phyloP scores from a whole-genome alignment of 2,329 filamentous ascomycete genomes.

The Penicillium sp. region DNA sequence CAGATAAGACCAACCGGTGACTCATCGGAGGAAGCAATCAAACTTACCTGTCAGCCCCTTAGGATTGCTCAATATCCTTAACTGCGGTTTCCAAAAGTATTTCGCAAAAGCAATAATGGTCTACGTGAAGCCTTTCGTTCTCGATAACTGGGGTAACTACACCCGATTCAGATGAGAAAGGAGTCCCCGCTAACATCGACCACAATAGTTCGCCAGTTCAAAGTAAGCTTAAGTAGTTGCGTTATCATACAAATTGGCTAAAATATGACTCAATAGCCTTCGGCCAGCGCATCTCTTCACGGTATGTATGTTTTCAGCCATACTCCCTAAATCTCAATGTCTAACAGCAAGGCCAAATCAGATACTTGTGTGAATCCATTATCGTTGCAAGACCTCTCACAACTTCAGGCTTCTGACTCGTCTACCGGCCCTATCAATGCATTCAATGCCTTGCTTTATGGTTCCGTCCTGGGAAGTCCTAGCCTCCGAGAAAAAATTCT shows the following conservation, averaged over 20 bases:
- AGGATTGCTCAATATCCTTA: background rate
- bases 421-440: background rate
- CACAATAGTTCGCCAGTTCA: conserved; percentile 7
- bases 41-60: background rate
- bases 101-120: conserved; percentile 2
- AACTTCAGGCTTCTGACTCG: background rate
- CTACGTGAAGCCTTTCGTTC: conserved; percentile 8
- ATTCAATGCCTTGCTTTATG: conserved; percentile 1
- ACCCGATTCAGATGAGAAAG: background rate
- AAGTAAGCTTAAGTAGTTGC: background rate
- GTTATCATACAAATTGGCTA: background rate
- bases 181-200: background rate
- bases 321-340: background rate
- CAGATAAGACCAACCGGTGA: too few relatives aligned
- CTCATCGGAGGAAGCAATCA: background rate
- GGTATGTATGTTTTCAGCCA: background rate
- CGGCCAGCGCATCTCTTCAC: conserved; percentile 1
- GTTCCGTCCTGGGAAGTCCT: background rate
- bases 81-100: background rate
- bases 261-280: background rate
- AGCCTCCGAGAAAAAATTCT: conserved; percentile 2
- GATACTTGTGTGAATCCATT: conserved; percentile 13
- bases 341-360: background rate
- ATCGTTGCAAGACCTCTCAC: conserved; percentile 6
- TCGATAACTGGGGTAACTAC: conserved; percentile 10